phyloP scores from a whole-genome alignment of 1,139 yeast genomes.

The Nakaseomyces nivariensis region DNA sequence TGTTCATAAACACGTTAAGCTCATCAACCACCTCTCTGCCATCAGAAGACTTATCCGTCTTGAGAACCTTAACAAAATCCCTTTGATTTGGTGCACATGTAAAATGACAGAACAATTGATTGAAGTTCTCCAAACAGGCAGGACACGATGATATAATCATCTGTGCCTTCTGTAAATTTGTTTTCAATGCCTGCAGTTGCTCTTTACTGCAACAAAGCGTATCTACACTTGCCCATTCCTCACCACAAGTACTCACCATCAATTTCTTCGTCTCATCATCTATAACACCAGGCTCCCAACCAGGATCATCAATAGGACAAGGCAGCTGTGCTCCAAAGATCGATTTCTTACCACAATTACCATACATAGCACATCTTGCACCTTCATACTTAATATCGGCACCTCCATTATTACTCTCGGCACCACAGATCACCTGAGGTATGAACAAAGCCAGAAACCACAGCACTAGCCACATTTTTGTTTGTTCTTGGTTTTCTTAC shows the following conservation, averaged over 20 bases:
- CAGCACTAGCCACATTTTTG: neutral
- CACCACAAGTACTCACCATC: conserved; percentile 62
- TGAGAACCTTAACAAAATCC: conserved; percentile 56
- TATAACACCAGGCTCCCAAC: conserved; percentile 21
- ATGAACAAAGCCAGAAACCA: neutral
- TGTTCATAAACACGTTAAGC: conserved; percentile 52
- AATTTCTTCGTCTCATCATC: conserved; percentile 42
- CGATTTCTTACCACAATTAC: conserved; percentile 66
- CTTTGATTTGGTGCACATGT: conserved; percentile 87
- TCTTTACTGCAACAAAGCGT: conserved; percentile 45
- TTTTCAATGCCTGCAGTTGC: conserved; percentile 40
- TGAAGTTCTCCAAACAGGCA: conserved; percentile 81
- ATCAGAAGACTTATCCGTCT: conserved; percentile 44
- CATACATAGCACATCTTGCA: conserved; percentile 29
- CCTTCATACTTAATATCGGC: conserved; percentile 3
- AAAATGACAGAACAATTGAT: conserved; percentile 76
- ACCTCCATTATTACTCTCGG: neutral
- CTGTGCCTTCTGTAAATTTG: conserved; percentile 63
- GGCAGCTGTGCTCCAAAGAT: conserved; percentile 75
- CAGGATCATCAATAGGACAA: conserved; percentile 45
- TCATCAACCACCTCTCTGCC: conserved; percentile 60
- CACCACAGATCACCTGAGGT: conserved; percentile 2
- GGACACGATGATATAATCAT: conserved; percentile 86
- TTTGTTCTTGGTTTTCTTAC: neutral
- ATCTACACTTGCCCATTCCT: conserved; percentile 40